Conservation (phyloP, 2,329 filamentous ascomycete genomes). For the Aspergillus puulaauensis region DNA sequence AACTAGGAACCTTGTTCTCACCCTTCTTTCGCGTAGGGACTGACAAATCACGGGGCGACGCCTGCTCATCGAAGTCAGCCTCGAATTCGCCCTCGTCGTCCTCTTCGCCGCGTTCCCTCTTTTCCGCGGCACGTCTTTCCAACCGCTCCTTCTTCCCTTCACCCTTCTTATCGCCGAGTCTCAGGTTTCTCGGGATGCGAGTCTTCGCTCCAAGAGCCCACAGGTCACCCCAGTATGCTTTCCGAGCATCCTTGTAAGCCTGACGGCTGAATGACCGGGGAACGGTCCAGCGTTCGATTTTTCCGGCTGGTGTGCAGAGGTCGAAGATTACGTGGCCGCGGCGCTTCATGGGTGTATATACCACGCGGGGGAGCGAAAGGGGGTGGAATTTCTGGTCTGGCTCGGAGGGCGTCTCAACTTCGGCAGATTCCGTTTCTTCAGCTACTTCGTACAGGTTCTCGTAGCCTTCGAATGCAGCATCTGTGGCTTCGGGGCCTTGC, state of each 20-base stretch:
- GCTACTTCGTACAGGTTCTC: conserved; percentile 48
- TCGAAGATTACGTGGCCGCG: conserved; percentile 86
- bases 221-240: conserved; percentile 86
- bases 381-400: conserved; percentile 45
- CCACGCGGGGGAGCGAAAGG: conserved; percentile 72
- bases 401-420: background rate
- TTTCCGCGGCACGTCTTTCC: conserved; percentile 36
- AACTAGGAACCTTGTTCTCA: conserved; percentile 34
- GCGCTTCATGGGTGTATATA: conserved; percentile 82
- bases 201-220: conserved; percentile 97
- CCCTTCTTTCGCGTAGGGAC: conserved; percentile 32
- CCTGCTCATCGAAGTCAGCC: background rate
- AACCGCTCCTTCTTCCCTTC: conserved; percentile 41
- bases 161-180: conserved; percentile 54
- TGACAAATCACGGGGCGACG: conserved; percentile 8
- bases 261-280: conserved; percentile 76
- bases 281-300: conserved; percentile 90
- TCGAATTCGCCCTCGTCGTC: conserved; percentile 13
- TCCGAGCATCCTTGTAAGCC: conserved; percentile 89
- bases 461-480: conserved; percentile 71
- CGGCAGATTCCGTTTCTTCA: conserved; percentile 4
- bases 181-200: conserved; percentile 60
- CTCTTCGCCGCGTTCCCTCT: conserved; percentile 25
- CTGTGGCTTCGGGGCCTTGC: conserved; percentile 59
- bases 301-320: conserved; percentile 81